Evolutionary conservation across 495 filamentous ascomycete species (phyloP).

Genomic region (Aspergillus conjunctus): DNA sequence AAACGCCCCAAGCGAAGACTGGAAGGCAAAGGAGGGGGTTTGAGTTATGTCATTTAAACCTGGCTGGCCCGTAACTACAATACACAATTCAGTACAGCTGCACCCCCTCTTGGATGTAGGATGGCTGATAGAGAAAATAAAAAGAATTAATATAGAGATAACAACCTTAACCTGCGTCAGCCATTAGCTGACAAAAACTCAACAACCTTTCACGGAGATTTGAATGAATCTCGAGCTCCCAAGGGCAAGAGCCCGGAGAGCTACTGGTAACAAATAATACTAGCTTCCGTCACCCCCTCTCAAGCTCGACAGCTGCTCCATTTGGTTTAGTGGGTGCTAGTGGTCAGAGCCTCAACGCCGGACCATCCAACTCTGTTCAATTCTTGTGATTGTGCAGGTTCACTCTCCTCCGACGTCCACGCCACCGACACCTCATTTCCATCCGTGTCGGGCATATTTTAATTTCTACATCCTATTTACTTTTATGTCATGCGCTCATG

Average conservation of each 20-base stretch:
- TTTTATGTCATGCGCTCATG: constrained; percentile 23
- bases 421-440: constrained; percentile 3
- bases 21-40: neutral
- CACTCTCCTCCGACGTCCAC: constrained; percentile 11
- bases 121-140: no score
- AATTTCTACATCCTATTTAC: neutral
- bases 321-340: constrained; percentile 22
- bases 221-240: neutral
- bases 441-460: neutral
- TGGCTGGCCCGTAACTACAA: neutral
- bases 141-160: no score
- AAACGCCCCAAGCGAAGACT: constrained; percentile 10
- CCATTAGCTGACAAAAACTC: no score
- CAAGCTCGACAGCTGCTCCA: constrained; percentile 8
- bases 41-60: constrained; percentile 4
- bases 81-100: neutral
- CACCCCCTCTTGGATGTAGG: no score
- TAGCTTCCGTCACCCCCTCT: neutral
- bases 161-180: no score
- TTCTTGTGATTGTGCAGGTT: constrained; percentile 14
- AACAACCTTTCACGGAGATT: no score
- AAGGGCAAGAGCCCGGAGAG: neutral
- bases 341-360: constrained; percentile 24
- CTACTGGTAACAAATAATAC: neutral
- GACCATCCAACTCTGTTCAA: constrained; percentile 8